A percentile compares a stretch with the other conserved stretches of the same genome.
phyloP scores from a whole-genome alignment of 176 grass and related monocot genomes.

The Alopecurus myosuroides region DNA sequence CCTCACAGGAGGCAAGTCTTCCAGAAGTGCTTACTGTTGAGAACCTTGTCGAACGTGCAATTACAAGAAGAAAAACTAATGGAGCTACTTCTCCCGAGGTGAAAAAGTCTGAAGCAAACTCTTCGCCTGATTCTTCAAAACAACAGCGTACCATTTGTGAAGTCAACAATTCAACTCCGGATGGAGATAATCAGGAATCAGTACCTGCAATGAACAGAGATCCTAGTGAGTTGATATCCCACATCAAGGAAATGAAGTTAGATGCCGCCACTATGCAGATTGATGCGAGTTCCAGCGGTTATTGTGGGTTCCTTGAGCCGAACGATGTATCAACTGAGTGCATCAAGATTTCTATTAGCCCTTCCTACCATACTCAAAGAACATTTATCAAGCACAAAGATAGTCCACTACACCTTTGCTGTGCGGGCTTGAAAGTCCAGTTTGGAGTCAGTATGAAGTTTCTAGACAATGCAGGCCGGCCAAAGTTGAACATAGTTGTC shows the following conservation, averaged over 20 bases:
- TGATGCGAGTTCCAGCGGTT: constrained; percentile 45
- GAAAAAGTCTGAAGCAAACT: constrained; percentile 12
- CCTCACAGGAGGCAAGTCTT: constrained; percentile 79
- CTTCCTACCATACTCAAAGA: constrained; percentile 42
- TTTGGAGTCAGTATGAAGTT: constrained; percentile 77
- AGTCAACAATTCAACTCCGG: background rate
- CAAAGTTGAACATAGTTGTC: constrained; percentile 71
- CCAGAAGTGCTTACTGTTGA: constrained; percentile 61
- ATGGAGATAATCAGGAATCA: constrained; percentile 23
- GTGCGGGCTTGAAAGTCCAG: constrained; percentile 39
- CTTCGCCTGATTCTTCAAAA: constrained; percentile 37
- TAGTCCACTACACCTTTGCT: constrained; percentile 55
- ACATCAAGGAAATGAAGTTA: constrained; percentile 66
- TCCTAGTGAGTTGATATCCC: constrained; percentile 43
- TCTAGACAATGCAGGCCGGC: constrained; percentile 57
- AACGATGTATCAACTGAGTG: constrained; percentile 47
- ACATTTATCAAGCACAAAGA: constrained; percentile 51
- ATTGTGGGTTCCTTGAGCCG: constrained; percentile 54
- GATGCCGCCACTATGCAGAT: constrained; percentile 21
- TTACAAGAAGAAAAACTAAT: constrained; percentile 42
- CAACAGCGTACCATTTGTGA: constrained; percentile 23
- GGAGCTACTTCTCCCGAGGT: constrained; percentile 19
- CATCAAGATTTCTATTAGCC: constrained; percentile 46
- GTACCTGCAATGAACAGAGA: constrained; percentile 20
- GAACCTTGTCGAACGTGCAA: constrained; percentile 51